phyloP scores from a whole-genome alignment of 495 filamentous ascomycete genomes.

The Trichoderma reesei region DNA sequence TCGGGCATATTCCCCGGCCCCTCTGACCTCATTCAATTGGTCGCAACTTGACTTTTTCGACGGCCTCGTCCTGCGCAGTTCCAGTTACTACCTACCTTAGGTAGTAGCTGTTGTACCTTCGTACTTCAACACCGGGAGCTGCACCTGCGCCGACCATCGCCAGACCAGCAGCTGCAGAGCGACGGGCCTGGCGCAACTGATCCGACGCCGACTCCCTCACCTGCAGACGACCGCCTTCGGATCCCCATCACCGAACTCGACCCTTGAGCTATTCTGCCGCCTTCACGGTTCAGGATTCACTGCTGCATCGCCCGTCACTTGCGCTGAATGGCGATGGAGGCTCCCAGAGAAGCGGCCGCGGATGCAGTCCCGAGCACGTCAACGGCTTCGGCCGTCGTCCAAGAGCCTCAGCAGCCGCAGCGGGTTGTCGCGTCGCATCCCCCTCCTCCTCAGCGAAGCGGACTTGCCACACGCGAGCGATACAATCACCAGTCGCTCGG shows the following conservation, averaged over 20 bases:
- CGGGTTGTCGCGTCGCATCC: background rate
- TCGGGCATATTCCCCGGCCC: background rate
- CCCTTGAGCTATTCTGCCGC: background rate
- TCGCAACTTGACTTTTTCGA: slow-evolving; percentile 8
- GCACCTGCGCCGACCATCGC: slow-evolving; percentile 3
- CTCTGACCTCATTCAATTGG: slow-evolving; percentile 9
- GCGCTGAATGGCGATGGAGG: slow-evolving; percentile 10
- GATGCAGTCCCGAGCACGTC: background rate
- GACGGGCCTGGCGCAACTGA: background rate
- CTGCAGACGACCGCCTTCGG: background rate
- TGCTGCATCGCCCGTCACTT: background rate
- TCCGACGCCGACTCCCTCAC: background rate
- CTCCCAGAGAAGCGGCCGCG: background rate
- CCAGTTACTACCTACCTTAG: too few relatives aligned
- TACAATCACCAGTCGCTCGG: slow-evolving; percentile 36
- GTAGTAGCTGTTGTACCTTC: too few relatives aligned
- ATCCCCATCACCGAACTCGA: background rate
- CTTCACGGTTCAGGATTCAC: background rate
- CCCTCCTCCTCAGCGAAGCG: background rate
- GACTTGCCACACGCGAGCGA: slow-evolving; percentile 22
- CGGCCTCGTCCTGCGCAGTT: background rate
- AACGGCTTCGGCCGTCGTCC: background rate
- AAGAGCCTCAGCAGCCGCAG: background rate
- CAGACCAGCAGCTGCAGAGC: background rate
- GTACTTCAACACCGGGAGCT: background rate